Evolutionary conservation across 768 basidiomycete genomes (phyloP).

Genomic region (Inosperma sp.): DNA sequence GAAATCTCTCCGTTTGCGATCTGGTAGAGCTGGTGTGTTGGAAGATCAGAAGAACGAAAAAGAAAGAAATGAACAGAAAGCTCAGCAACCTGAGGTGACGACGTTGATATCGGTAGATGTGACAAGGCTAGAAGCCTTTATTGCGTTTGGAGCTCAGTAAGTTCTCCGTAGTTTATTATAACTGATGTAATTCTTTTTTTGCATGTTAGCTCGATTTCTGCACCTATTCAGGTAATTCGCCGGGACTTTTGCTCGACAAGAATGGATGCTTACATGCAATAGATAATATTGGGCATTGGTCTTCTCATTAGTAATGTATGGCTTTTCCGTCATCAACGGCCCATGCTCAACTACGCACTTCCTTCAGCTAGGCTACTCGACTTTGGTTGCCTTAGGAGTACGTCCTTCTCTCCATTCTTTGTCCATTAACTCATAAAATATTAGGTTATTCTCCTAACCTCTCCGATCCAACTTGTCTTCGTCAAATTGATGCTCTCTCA

Average conservation of each 20-base stretch:
- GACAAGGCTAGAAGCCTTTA: constrained; percentile 47
- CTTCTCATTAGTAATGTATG: constrained; percentile 57
- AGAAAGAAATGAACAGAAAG: constrained; percentile 58
- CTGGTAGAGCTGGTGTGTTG: constrained; percentile 53
- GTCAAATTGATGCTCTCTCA: constrained; percentile 50
- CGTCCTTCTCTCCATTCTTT: constrained; percentile 7
- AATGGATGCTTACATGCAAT: background rate
- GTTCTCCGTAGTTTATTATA: constrained; percentile 13
- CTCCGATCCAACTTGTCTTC: constrained; percentile 54
- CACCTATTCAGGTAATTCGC: constrained; percentile 50
- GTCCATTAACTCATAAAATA: background rate
- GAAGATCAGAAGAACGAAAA: no score
- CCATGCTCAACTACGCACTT: background rate
- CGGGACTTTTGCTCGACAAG: background rate
- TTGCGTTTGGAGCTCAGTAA: constrained; percentile 39
- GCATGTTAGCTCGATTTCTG: constrained; percentile 50
- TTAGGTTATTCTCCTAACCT: constrained; percentile 49
- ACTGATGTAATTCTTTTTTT: constrained; percentile 6
- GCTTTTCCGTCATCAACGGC: background rate
- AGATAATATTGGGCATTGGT: constrained; percentile 45
- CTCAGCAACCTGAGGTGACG: no score
- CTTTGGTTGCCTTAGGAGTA: constrained; percentile 56
- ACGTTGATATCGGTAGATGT: constrained; percentile 68
- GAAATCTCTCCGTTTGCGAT: constrained; percentile 65
- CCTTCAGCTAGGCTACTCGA: constrained; percentile 59